Percentiles rank a stretch among this genome's conserved stretches.
Evolutionary conservation across 352 stramenopile genomes (phyloP).

Genomic region (Globisporangium takayamanum): DNA sequence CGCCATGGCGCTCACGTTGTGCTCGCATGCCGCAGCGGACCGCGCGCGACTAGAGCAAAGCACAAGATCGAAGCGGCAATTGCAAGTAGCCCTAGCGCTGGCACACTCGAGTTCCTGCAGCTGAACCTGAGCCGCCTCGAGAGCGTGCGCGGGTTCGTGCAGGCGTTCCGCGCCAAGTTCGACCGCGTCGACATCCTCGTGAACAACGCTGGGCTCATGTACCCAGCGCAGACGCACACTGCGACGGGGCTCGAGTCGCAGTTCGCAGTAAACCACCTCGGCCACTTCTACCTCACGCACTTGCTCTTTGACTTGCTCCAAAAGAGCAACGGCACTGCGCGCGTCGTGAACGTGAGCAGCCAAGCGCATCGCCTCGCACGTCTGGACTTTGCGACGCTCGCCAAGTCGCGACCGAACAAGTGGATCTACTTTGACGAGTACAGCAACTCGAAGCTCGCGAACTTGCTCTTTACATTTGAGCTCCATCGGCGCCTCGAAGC

Average conservation of each 20-base stretch:
- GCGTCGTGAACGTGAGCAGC: constrained; percentile 34
- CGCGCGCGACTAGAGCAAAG: constrained; percentile 6
- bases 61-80: neutral
- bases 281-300: constrained; percentile 43
- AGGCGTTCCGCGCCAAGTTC: constrained; percentile 14
- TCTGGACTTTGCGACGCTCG: constrained; percentile 13
- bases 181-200: constrained; percentile 26
- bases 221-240: constrained; percentile 7
- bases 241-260: constrained; percentile 27
- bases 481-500: constrained; percentile 33
- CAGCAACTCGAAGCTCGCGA: constrained; percentile 46
- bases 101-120: constrained; percentile 18
- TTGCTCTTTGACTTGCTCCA: constrained; percentile 32
- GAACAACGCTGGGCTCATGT: constrained; percentile 28
- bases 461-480: constrained; percentile 61
- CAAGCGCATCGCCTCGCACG: constrained; percentile 20
- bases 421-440: constrained; percentile 35
- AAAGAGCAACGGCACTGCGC: constrained; percentile 10
- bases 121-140: constrained; percentile 20
- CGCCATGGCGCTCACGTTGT: constrained; percentile 57
- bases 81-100: neutral
- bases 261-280: constrained; percentile 47
- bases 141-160: constrained; percentile 16
- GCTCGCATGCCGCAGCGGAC: constrained; percentile 60
- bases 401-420: constrained; percentile 8